Evolutionary conservation across 352 stramenopile genomes (phyloP), one percentile per base, ranked within the genome.

Genomic region (Phytophthora cactorum): DNA sequence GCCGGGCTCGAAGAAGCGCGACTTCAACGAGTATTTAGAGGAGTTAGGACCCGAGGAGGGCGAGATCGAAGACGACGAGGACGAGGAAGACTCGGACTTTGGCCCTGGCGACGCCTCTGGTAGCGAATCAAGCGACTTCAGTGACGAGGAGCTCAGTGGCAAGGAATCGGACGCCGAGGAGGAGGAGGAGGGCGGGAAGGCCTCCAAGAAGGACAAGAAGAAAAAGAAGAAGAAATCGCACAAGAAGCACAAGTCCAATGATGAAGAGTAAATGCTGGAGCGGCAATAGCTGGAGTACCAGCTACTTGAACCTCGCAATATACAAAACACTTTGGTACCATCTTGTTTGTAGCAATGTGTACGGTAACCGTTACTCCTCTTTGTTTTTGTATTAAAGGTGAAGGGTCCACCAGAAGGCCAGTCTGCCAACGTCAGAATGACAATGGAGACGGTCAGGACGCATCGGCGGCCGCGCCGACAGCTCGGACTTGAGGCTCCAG

Each of bases 11-110:
- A 89, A 91, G 68, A 93, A 94, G 66, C 84, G 86, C 39, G 86
- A 84, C 63, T 88, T 90, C 52, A 92, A 92, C 66, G 85, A 90
- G 74, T 92, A 92, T 63, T 75, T 91, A 59, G 81, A 90, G 53
- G 83, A 88, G 45, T 69, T 95, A 6, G 85, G 81, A 0, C 81
- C 82, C 1, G 81, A 91, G 53, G 96, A 98, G 63, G 89, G 91
- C 55, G 95, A 97, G 71, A 90, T 92, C 44, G 89, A 97, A 59
- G 90, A 97, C 57, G 92, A 98, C 38, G 90, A 96, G 39, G 91
- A 93, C 39, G 85, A 86, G 31, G 93, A 97, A 51, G 95, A 98
- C 79, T 97, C 91, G 70, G 93, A 98, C 79, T 98, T 97, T 78
- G 94, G 96, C 10, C 83, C 86, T 12, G 88, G 85, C 15, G 92